Base-by-base conservation (phyloP, 2,329 filamentous ascomycete species). In the Endoconidiophora laricicola region DNA sequence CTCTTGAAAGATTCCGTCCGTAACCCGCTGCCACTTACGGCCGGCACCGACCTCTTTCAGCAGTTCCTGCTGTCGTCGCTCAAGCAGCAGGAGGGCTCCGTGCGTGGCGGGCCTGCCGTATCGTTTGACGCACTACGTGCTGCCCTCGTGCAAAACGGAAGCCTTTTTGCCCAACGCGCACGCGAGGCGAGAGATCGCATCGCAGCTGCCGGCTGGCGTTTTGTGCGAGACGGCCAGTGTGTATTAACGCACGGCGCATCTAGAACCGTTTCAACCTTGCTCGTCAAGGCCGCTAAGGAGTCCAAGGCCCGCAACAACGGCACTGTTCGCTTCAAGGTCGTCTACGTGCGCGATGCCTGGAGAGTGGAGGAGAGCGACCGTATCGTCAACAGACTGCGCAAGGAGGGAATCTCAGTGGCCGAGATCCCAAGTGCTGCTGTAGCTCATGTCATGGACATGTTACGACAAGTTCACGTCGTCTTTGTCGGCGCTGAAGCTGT, bases 21-120 rank as follows among this genome's bases (percentile, higher is more conserved):
- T 6, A 96, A 98, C 66, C 85, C 88, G 12, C 85, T 96, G 51
- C 90, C 88, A 3, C 78, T 96, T 14, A 87, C 85, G 45, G 91
- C 93, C 50, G 91, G 91, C 59, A 94, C 88, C 54, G 88, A 95
- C 63, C 78, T 96, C 53, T 96, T 98, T 71, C 84, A 91, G 63
- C 83, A 90, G 62, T 96, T 94, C 66, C 78, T 98, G 58, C 82
- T 94, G 59, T 79, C 80, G 51, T 86, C 73, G 55, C 71, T 81
- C 61, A 74, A 74, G 66, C 69, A 73, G 67, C 70, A 72, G 56
- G 66, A 67, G 33, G 46, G 50, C 26, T 49, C 51, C 6, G 26
- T 38, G 46, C 60, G 61, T 44, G 62, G 59, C 58, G 51, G 38
- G 10, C 55, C 55, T 39, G 44, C 52, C 20, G 33, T 54, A 2